Base-by-base conservation (phyloP, 352 stramenopile genomes). In the Phytophthora pinifolia region DNA sequence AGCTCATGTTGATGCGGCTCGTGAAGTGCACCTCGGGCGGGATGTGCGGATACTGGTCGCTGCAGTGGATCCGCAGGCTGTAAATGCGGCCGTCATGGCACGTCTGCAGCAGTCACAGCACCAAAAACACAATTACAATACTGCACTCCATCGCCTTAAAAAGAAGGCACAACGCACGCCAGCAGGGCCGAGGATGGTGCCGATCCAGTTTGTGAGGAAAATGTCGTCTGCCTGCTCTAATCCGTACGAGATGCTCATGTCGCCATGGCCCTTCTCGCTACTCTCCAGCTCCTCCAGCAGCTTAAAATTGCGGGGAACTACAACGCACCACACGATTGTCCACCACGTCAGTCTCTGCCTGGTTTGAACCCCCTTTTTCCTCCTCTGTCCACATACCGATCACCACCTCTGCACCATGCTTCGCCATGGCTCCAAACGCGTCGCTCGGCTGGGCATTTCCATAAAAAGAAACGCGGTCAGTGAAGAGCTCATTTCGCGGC, bases 141-240 rank as follows among this genome's bases (percentile, higher is more conserved):
- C 22, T 47, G 18, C 31, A 25, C 17, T 17, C 18, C 41, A 36
- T 1, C 3, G 9, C 7, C 31, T 46, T 17, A 4, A 25, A 52
- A 62, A 22, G 22, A 8, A 14, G 44, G 29, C 69, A 46, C 29
- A 17, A 87, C 77, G 86, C 79, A 98, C 96, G 55, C 92, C 92
- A 53, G 87, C 87, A 49, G 96, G 95, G 54, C 96, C 96, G 12
- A 99, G 86, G 72, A 99, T 99, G 31, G 94, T 97, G 58, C 92
- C 96, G 71, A 99, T 98, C 96, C 96, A 99, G 67, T 98, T 95
- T 62, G 91, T 97, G 56, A 99, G 84, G 76, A 99, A 99, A 65
- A 98, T 99, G 78, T 99, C 96, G 56, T 97, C 93, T 42, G 81
- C 82, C 67, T 98, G 90, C 52, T 98, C 94, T 39, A 99, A 82